Base-by-base conservation (phyloP, 768 basidiomycete species). In the Tephrocybe sp. region DNA sequence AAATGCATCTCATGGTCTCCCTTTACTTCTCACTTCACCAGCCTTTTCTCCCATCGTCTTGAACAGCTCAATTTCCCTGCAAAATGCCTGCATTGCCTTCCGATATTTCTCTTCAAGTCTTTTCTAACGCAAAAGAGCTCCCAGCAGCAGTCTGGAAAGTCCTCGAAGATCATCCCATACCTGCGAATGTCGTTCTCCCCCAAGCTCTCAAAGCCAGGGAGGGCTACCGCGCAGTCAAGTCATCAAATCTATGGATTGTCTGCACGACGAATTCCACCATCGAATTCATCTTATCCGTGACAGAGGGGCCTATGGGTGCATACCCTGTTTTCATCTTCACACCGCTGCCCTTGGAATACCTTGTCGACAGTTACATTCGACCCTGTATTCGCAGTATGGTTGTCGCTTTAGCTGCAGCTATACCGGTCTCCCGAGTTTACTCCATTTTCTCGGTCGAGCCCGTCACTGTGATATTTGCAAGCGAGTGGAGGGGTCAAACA, bases 301-400 rank as follows among this genome's bases (percentile, higher is more conserved):
- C 84, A 0, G 64, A 75, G 24, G 80, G 80, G 0, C 62, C 66
- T 17, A 68, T 85, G 44, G 86, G 79, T 1, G 61, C 70, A 41
- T 86, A 90, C 56, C 90, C 89, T 2, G 58, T 86, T 7, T 90
- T 90, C 68, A 70, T 90, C 24, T 79, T 74, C 60, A 78, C 72
- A 21, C 70, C 72, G 28, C 73, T 73, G 53, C 75, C 70, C 0
- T 71, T 60, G 59, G 64, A 68, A 14, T 52, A 55, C 4, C 72
- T 88, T 25, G 56, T 65, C 41, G 38, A 59, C n/a, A 59, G 70
- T 1, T 65, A 68, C 33, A 62, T 81, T 12, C 49, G 59, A 2
- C 70, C 69, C 4, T 72, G 78, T 10, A 62, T 91, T 24, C 38
- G 52, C 1, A 52, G 61, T 12, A 68, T 88, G 7, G 79, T 75